These are phyloP conservation scores for Cenococcum geophilum DNA, from an alignment of 495 filamentous ascomycete species.

Conservation along the genomic window DNA sequence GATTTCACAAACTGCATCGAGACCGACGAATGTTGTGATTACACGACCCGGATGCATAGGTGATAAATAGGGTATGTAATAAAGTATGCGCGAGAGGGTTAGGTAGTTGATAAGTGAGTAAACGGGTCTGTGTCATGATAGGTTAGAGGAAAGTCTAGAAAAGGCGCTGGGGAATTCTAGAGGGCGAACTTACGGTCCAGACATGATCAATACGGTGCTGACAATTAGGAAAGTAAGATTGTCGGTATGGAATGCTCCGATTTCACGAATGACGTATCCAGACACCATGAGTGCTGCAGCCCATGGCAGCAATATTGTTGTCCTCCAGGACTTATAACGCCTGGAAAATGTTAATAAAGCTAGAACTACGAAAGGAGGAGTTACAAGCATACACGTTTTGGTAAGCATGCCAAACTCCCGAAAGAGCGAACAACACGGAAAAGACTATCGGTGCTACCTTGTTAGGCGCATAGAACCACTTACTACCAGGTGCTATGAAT, in stretches of 20 bases:
- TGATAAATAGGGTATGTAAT: conserved; percentile 71
- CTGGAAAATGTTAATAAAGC: conserved; percentile 5
- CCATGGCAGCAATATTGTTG: conserved; percentile 31
- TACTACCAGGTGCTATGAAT: conserved; percentile 37
- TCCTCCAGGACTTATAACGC: conserved; percentile 33
- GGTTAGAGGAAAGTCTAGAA: background rate
- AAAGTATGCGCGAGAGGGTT: conserved; percentile 67
- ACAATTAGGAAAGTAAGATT: conserved; percentile 27
- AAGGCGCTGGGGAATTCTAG: background rate
- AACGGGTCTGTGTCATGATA: conserved; percentile 48
- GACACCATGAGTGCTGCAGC: conserved; percentile 30
- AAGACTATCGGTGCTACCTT: conserved; percentile 66
- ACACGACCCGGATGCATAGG: conserved; percentile 74
- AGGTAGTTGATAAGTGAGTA: conserved; percentile 72
- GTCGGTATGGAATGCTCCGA: conserved; percentile 26
- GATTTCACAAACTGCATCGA: conserved; percentile 57
- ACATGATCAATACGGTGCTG: conserved; percentile 32
- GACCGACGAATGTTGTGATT: conserved; percentile 63
- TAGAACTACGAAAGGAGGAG: background rate
- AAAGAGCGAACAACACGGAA: conserved; percentile 56
- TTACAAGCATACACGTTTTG: conserved; percentile 54
- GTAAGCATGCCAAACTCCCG: conserved; percentile 53
- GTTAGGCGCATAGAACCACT: conserved; percentile 70
- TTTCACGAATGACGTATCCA: conserved; percentile 27
- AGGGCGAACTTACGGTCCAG: conserved; percentile 24